Percentiles rank a stretch among this genome's conserved stretches.
phyloP scores from a whole-genome alignment of 139 green algal genomes.

The Haematococcus lacustris region DNA sequence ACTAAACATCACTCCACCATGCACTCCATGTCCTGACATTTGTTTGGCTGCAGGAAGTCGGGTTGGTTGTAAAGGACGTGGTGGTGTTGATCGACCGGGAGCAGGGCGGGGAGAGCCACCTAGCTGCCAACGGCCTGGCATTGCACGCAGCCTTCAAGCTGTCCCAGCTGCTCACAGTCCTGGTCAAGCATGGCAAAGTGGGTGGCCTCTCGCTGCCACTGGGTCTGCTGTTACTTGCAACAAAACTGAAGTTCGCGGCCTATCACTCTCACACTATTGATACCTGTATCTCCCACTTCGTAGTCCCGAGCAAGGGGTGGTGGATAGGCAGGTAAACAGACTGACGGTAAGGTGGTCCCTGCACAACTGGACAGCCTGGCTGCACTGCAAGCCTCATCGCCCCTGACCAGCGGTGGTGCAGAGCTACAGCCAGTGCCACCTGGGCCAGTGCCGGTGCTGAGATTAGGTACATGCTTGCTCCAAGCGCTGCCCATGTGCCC shows the following conservation, averaged over 20 bases:
- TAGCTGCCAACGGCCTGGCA: conserved; percentile 60
- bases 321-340: too few species aligned
- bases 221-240: too few species aligned
- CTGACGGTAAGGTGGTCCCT: too few species aligned
- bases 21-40: too few species aligned
- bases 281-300: too few species aligned
- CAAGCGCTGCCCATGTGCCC: too few species aligned
- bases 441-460: background rate
- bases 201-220: too few species aligned
- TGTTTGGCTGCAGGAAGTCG: conserved; percentile 23
- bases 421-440: background rate
- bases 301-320: too few species aligned
- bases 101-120: conserved; percentile 81
- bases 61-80: conserved; percentile 71
- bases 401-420: background rate
- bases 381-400: background rate
- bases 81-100: conserved; percentile 98
- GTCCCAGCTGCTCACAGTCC: conserved; percentile 56
- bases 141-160: conserved; percentile 78
- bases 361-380: too few species aligned
- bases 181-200: conserved; percentile 10
- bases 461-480: background rate
- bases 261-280: too few species aligned
- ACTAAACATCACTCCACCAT: too few species aligned
- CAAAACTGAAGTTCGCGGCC: too few species aligned